Percentiles rank a stretch among this genome's conserved stretches.
Evolutionary conservation across 2,329 filamentous ascomycete genomes (phyloP).

Genomic region (Ophiosphaerella narmari): DNA sequence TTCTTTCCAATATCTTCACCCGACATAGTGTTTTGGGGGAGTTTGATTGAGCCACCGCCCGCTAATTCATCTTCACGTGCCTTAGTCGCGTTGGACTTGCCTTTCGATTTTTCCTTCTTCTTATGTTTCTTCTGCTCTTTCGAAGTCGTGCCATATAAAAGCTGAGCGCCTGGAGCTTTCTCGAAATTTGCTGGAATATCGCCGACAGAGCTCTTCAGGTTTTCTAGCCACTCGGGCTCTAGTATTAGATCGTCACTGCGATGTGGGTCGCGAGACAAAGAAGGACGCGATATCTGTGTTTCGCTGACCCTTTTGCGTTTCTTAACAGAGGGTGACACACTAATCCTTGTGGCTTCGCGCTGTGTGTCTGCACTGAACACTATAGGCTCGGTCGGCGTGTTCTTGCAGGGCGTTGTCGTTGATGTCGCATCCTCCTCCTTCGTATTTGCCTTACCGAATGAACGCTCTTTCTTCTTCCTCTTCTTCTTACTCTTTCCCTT

Average conservation of each 20-base stretch:
- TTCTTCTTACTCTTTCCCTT: not conserved
- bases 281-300: no score
- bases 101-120: not conserved
- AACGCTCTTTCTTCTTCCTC: not conserved
- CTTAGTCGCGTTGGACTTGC: no score
- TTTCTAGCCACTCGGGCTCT: constrained; percentile 8
- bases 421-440: no score
- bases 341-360: no score
- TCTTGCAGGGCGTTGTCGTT: no score
- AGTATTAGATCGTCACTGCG: constrained; percentile 1
- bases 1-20: not conserved
- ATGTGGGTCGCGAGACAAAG: not conserved
- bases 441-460: no score
- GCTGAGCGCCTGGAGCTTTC: not conserved
- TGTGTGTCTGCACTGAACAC: no score
- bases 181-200: constrained; percentile 12
- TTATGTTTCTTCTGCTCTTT: not conserved
- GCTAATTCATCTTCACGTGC: not conserved
- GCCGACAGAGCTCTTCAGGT: constrained; percentile 12
- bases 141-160: no score
- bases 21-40: not conserved
- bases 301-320: no score
- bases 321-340: no score
- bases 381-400: no score
- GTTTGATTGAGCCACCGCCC: not conserved